Percentiles rank a stretch among this genome's conserved stretches.
phyloP scores from a whole-genome alignment of 257 asterid genomes.

The Nicotiana noctiflora region DNA sequence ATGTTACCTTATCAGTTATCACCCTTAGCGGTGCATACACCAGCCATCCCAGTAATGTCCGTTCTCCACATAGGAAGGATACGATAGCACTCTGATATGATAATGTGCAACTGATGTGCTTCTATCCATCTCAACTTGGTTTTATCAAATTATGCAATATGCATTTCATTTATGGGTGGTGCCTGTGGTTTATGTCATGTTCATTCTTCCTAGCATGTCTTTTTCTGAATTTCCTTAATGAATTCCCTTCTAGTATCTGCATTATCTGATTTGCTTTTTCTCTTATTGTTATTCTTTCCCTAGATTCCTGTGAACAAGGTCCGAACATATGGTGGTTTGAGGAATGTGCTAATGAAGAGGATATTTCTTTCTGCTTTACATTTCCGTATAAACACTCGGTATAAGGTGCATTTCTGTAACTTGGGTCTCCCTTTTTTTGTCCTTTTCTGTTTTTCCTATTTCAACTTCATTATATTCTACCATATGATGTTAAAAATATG shows the following conservation, averaged over 20 bases:
- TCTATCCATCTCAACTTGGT: not conserved
- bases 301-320: conserved; percentile 98
- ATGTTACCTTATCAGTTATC: not conserved
- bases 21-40: not conserved
- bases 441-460: not conserved
- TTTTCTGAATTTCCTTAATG: not conserved
- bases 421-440: not conserved
- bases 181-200: not conserved
- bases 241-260: not conserved
- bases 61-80: not conserved
- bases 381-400: conserved; percentile 96
- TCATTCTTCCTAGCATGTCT: not conserved
- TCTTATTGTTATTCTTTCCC: conserved; percentile 17
- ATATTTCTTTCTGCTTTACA: conserved; percentile 96
- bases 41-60: not conserved
- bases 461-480: not conserved
- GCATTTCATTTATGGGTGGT: not conserved
- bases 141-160: not conserved
- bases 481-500: not conserved
- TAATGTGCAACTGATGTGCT: not conserved
- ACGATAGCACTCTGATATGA: not conserved
- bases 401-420: conserved; percentile 51
- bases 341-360: conserved; percentile 98
- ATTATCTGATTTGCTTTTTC: not conserved
- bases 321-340: conserved; percentile 70